Conservation (phyloP, 2,329 filamentous ascomycete species). For the Colletotrichum shisoi region DNA sequence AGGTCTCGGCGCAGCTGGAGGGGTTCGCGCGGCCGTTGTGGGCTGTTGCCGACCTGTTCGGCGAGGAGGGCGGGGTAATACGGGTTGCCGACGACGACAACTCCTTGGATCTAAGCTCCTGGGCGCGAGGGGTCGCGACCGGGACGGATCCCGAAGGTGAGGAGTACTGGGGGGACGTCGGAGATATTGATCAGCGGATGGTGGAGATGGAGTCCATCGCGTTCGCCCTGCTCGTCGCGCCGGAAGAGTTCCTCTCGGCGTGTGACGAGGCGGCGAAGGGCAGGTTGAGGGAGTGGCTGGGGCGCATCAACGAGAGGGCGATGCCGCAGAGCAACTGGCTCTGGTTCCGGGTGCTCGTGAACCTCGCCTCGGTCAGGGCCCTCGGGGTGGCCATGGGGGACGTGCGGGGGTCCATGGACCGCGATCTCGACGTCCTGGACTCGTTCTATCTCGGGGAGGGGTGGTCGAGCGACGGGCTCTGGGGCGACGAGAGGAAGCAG, state of each 20-base stretch:
- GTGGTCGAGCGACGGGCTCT: constrained; percentile 54
- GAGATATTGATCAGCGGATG: constrained; percentile 55
- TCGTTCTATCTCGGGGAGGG: constrained; percentile 52
- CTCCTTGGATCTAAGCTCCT: constrained; percentile 35
- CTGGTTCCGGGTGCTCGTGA: constrained; percentile 56
- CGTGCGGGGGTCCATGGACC: constrained; percentile 46
- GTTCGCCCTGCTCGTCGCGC: constrained; percentile 52
- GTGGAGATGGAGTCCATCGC: constrained; percentile 57
- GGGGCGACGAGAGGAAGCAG: constrained; percentile 49
- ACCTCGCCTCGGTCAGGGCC: constrained; percentile 51
- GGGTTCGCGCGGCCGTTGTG: constrained; percentile 48
- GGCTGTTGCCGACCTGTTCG: constrained; percentile 47
- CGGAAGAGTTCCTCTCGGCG: constrained; percentile 46
- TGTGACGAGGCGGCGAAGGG: constrained; percentile 42
- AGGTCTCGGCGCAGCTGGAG: constrained; percentile 49
- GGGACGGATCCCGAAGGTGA: constrained; percentile 41
- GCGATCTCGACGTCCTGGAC: constrained; percentile 51
- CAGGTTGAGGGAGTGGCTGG: constrained; percentile 50
- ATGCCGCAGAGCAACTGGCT: constrained; percentile 56
- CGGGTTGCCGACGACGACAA: background rate
- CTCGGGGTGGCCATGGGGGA: constrained; percentile 48
- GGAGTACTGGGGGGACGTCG: constrained; percentile 54
- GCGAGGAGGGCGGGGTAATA: constrained; percentile 47
- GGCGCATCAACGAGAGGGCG: constrained; percentile 50
- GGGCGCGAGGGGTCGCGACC: constrained; percentile 38